These are phyloP conservation scores for Knoxdaviesia proteae DNA, from an alignment of 2,329 filamentous ascomycete genomes.

Conservation along the genomic window DNA sequence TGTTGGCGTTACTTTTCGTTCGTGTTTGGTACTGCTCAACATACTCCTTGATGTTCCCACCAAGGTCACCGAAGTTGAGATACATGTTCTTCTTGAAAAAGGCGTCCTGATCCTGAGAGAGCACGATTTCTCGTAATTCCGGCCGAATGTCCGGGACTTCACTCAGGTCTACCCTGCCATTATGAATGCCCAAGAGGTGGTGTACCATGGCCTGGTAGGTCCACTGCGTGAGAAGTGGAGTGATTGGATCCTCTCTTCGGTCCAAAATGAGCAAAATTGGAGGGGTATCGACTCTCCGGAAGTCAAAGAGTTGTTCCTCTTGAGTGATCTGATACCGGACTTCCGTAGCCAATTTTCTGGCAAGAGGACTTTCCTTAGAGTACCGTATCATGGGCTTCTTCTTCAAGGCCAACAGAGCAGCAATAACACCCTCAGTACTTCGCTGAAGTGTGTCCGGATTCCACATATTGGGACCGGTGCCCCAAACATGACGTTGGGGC, in stretches of 20 bases:
- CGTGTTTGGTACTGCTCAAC: slow-evolving; percentile 96
- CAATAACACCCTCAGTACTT: slow-evolving; percentile 70
- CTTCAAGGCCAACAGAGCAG: slow-evolving; percentile 70
- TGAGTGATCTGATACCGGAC: slow-evolving; percentile 84
- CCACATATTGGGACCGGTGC: slow-evolving; percentile 65
- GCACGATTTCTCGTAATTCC: slow-evolving; percentile 79
- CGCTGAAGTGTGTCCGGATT: slow-evolving; percentile 73
- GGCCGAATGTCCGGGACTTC: slow-evolving; percentile 66
- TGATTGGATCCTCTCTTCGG: slow-evolving; percentile 83
- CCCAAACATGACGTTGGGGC: slow-evolving; percentile 63
- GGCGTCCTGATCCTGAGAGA: slow-evolving; percentile 91
- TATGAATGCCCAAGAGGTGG: slow-evolving; percentile 79
- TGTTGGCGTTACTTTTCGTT: slow-evolving; percentile 88
- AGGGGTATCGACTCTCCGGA: slow-evolving; percentile 81
- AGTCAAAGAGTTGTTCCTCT: slow-evolving; percentile 92
- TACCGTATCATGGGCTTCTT: slow-evolving; percentile 93
- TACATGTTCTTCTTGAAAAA: slow-evolving; percentile 99
- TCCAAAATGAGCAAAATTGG: slow-evolving; percentile 83
- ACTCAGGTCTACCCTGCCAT: slow-evolving; percentile 79
- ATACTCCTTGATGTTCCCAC: slow-evolving; percentile 93
- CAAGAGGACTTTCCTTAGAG: slow-evolving; percentile 70
- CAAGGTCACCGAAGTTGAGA: slow-evolving; percentile 86
- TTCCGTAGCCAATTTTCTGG: slow-evolving; percentile 85
- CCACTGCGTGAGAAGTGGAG: slow-evolving; percentile 88
- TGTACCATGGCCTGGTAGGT: slow-evolving; percentile 99